A percentile compares a stretch with the other conserved stretches of the same genome.
These are phyloP conservation scores for Phialemonium atrogriseum DNA, from an alignment of 2,329 filamentous ascomycete genomes.

Conservation along the genomic window DNA sequence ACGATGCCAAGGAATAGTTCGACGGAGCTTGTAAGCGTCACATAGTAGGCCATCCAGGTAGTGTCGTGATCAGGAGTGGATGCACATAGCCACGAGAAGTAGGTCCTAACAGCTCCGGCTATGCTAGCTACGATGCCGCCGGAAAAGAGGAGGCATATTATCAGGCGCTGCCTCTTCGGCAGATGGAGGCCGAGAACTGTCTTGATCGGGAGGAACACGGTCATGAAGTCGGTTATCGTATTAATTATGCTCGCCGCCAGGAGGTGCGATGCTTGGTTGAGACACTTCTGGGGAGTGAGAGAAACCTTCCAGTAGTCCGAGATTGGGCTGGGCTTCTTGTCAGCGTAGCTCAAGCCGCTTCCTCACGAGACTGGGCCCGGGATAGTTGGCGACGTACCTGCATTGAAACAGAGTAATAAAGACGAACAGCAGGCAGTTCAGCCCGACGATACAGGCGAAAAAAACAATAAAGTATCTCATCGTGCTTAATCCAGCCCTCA, in stretches of 20 bases:
- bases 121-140: conserved; percentile 38
- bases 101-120: conserved; percentile 27
- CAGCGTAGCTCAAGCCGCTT: too few relatives aligned
- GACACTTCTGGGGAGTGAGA: conserved; percentile 26
- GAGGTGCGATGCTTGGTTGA: conserved; percentile 41
- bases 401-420: conserved; percentile 29
- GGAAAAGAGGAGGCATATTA: conserved; percentile 38
- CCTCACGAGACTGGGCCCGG: neutral
- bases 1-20: conserved; percentile 36
- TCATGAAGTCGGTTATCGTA: conserved; percentile 49
- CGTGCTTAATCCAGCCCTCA: conserved; percentile 19
- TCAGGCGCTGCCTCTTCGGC: conserved; percentile 34
- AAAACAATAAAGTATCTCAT: conserved; percentile 21
- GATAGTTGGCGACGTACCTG: conserved; percentile 17
- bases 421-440: conserved; percentile 25
- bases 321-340: conserved; percentile 24
- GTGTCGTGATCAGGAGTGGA: conserved; percentile 20
- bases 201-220: conserved; percentile 42
- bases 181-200: conserved; percentile 36
- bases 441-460: conserved; percentile 20
- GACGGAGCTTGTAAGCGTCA: conserved; percentile 25
- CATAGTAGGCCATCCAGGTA: conserved; percentile 26
- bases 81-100: conserved; percentile 23
- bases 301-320: conserved; percentile 29
- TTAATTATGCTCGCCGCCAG: conserved; percentile 49